Base-by-base conservation (phyloP, 2,329 filamentous ascomycete genomes). In the Diplodia mutila region DNA sequence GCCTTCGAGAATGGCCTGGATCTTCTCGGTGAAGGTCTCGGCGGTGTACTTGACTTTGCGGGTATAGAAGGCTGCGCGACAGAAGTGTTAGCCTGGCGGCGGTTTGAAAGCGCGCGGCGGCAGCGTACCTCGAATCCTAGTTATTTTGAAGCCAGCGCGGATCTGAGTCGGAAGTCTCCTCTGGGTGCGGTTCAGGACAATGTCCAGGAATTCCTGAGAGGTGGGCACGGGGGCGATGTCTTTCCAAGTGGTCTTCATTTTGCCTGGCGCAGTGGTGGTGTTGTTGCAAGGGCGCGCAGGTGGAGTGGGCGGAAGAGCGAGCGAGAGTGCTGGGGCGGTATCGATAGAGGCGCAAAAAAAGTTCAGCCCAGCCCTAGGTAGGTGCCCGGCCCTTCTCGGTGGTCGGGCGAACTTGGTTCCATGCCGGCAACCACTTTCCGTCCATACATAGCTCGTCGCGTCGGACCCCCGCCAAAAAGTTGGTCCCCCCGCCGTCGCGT, bases 1-100 rank as follows among this genome's bases (percentile, higher is more conserved):
- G 74, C 91, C 92, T 80, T 97, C 92, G 76, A 98, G 89, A 76
- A 97, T 97, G 69, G 90, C 87, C 72, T 89, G 88, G 72, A 99
- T 89, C 83, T 98, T 98, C 80, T 99, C 95, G 72, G 90, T 89
- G 81, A 97, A 97, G 51, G 94, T 98, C 83, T 99, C 95, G 77
- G 94, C 90, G 6, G 95, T 97, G 82, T 93, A 99, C 82, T 98
- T 98, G 86, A 97, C 94, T 83, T 98, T 98, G 79, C 95, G 86
- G 54, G 94, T 97, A 81, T 98, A 98, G 83, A 98, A 98, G 61
- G 88, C 91, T 90, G 18, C 18, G 46, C 32, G 59, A 42, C 5
- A 46, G 1, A 8, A 4, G 12, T 27, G 48, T 67, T 25, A 67
- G 54, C 21, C 72, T n/a, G n/a, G 25, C 6, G 14, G 39, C 21